Base-by-base conservation (phyloP, 345 rosid species). In the Linum trigynum region DNA sequence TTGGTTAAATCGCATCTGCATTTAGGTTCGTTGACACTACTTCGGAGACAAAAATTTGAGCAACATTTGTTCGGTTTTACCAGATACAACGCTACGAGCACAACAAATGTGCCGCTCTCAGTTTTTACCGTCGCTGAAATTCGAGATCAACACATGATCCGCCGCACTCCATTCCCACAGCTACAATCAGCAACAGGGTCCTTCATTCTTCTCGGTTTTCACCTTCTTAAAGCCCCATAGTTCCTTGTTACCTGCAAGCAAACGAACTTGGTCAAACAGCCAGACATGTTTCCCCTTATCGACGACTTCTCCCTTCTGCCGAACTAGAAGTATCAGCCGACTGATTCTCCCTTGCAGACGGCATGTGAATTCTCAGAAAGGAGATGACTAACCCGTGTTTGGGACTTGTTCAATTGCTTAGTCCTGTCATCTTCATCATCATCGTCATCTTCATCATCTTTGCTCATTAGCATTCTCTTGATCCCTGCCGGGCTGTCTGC, bases 191-290 rank as follows among this genome's bases (percentile, higher is more conserved):
- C 50, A 43, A 55, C 14, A 8, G 65, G 32, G 32, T 38, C 51
- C 23, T 15, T 58, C 65, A 48, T 38, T 38, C 57, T 40, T 61
- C 17, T 23, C 32, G 32, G 32, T 0, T 23, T 23, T 55, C 59
- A 75, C 71, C 74, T 57, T 81, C 98, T 84, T 67, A 92, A 79
- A 77, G 97, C 90, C 63, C 98, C 98, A 62, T 92, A 92, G 68
- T 81, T 90, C 82, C 85, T 87, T 1, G 89, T 85, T 56, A 82
- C 90, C 97, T 91, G 66, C 67, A 67, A 7, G 14, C 4, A 16
- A 23, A 23, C 32, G 32, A 23, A 37, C 12, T 9, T 12, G 61
- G 16, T 2, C 5, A 23, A 23, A 23, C 32, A 23, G 32, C 32
- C 32, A 23, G 32, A 23, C 32, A 23, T 23, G 32, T 23, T 23